phyloP scores from a whole-genome alignment of 345 rosid species.

The Citrus medica region DNA sequence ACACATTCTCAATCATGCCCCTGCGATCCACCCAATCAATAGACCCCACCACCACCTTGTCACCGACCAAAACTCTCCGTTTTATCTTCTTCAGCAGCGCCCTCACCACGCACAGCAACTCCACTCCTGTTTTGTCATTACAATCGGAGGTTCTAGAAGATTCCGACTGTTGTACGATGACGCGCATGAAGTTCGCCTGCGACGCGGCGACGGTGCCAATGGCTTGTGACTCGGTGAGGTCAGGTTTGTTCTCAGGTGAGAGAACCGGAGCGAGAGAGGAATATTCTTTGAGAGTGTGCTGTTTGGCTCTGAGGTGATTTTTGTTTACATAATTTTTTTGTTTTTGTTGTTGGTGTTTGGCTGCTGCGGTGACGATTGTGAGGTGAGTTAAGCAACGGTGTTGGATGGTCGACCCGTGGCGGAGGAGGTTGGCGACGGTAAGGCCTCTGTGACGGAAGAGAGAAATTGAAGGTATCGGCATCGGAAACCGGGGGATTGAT shows the following conservation, averaged over 20 bases:
- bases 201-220: conserved; percentile 79
- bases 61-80: conserved; percentile 88
- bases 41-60: conserved; percentile 77
- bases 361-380: conserved; percentile 22
- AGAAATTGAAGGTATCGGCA: conserved; percentile 50
- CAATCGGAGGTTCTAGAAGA: conserved; percentile 14
- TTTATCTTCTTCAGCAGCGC: conserved; percentile 90
- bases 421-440: conserved; percentile 29
- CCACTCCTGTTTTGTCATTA: conserved; percentile 36
- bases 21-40: conserved; percentile 89
- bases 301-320: conserved; percentile 68
- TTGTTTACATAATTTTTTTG: conserved; percentile 53
- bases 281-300: conserved; percentile 41
- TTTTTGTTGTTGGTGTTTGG: conserved; percentile 46
- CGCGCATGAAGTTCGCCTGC: conserved; percentile 99
- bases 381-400: conserved; percentile 22
- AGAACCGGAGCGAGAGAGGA: conserved; percentile 72
- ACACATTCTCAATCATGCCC: conserved; percentile 87
- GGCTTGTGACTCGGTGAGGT: conserved; percentile 76
- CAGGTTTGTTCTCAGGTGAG: conserved; percentile 42
- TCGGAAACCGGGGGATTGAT: neutral
- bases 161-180: conserved; percentile 44
- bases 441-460: conserved; percentile 41
- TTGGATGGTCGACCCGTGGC: conserved; percentile 24
- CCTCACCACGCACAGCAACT: conserved; percentile 86